Base-by-base conservation (phyloP, 2,329 filamentous ascomycete species). In the Phialemoniopsis sp. region DNA sequence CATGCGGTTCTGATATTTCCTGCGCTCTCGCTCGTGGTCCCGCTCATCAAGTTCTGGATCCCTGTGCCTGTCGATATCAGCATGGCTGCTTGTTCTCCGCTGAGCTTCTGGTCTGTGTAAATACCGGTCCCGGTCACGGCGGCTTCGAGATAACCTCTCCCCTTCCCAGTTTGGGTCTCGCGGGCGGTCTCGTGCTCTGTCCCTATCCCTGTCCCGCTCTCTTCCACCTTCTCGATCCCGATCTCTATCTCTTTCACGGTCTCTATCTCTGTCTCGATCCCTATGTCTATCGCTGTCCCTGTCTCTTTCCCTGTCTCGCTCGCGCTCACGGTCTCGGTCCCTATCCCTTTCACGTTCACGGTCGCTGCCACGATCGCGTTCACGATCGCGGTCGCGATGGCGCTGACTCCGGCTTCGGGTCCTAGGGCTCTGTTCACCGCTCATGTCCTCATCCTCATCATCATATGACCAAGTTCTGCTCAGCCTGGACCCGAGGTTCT, bases 11-110 rank as follows among this genome's bases (percentile, higher is more conserved):
- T 60, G 59, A 48, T 64, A 56, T 8, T 61, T 53, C 39, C 55
- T 52, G 31, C 43, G 44, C 21, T 44, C 43, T 37, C 57, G 50
- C n/a, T 55, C 49, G 33, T 56, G 55, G 13, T 46, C 43, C 8
- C 48, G 42, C 7, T 43, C 36, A 29, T 68, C 63, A 48, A 60
- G 60, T 7, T 56, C 49, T 38, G 57, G 51, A 14, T 63, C 62
- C 10, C 63, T 57, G 33, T 63, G 56, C 16, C 70, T 59, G 43
- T 73, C 70, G 28, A 66, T 57, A 43, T 75, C 71, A 17, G 68
- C 67, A 43, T 73, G 70, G 47, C 70, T 74, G 54, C 70, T 73
- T 4, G 71, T 68, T 33, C 72, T 57, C 34, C 68, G 59, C 19
- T 64, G 56, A 13, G 57, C 49, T 2, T 68, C 67, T 2, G 67